Percentiles rank a stretch among this genome's conserved stretches.
Evolutionary conservation across 1,284 basidiomycete genomes (phyloP).

Genomic region (Schizopora paradoxa): DNA sequence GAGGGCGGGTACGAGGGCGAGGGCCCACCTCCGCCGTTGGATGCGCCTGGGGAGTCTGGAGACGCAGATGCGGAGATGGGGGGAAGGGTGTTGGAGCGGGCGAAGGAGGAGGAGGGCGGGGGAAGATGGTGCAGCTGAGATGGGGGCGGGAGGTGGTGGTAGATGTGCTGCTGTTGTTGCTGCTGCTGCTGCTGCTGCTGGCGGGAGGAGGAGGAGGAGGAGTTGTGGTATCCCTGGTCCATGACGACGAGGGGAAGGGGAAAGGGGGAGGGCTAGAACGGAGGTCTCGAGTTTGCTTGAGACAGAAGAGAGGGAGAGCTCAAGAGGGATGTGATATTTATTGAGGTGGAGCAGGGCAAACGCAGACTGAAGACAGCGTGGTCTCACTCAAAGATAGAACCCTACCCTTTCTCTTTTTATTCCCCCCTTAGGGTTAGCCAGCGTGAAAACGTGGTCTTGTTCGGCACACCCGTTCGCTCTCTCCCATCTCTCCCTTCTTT

Average conservation of each 20-base stretch:
- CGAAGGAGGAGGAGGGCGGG: constrained; percentile 28
- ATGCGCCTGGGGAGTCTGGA: constrained; percentile 23
- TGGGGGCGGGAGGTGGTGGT: constrained; percentile 37
- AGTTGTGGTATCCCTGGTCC: constrained; percentile 21
- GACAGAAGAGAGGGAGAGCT: too few relatives aligned
- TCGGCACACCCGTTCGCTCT: too few relatives aligned
- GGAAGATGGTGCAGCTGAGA: constrained; percentile 39
- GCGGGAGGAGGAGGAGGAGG: constrained; percentile 17
- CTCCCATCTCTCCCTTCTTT: too few relatives aligned
- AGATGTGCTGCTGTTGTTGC: constrained; percentile 25
- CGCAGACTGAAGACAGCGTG: too few relatives aligned
- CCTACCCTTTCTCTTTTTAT: too few relatives aligned
- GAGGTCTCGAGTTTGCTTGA: too few relatives aligned
- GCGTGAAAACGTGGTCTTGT: too few relatives aligned
- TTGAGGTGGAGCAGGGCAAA: too few relatives aligned
- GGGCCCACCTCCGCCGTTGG: constrained; percentile 18
- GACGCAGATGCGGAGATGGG: constrained; percentile 30
- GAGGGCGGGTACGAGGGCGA: constrained; percentile 28
- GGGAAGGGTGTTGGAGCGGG: constrained; percentile 34
- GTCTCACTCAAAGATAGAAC: too few relatives aligned
- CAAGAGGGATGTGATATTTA: too few relatives aligned
- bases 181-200: constrained; percentile 20
- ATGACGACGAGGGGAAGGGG: constrained; percentile 12
- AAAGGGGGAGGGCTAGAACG: constrained; percentile 3
- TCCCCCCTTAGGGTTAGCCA: too few relatives aligned